phyloP scores from a whole-genome alignment of 768 basidiomycete genomes.

The Suillus clintonianus region DNA sequence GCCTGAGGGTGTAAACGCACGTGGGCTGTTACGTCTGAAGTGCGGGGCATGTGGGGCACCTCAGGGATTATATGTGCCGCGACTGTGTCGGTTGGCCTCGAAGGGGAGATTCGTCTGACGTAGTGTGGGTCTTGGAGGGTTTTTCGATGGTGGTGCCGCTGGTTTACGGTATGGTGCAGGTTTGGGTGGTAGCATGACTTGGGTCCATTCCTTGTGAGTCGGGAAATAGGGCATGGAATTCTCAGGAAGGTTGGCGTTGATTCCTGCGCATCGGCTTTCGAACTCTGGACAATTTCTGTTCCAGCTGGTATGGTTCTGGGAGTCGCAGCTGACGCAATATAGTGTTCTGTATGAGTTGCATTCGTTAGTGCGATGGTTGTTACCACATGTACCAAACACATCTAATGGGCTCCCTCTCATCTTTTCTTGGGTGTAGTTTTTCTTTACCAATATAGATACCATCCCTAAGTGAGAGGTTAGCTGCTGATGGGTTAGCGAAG shows the following conservation, averaged over 20 bases:
- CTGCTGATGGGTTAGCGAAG: neutral
- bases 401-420: too few species aligned
- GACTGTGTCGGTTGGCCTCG: too few species aligned
- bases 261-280: neutral
- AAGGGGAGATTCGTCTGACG: too few species aligned
- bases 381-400: neutral
- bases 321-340: neutral
- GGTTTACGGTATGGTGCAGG: conserved; percentile 10
- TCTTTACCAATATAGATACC: too few species aligned
- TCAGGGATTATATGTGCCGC: too few species aligned
- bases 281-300: neutral
- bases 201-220: conserved; percentile 16
- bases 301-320: conserved; percentile 4
- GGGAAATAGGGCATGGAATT: conserved; percentile 20
- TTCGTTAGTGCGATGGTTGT: neutral
- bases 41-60: too few species aligned
- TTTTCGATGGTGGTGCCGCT: neutral
- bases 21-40: too few species aligned
- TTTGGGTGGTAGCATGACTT: conserved; percentile 6
- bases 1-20: too few species aligned
- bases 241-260: conserved; percentile 10
- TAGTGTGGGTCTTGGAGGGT: too few species aligned
- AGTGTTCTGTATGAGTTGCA: neutral
- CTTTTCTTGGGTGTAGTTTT: too few species aligned
- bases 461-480: neutral